Percentiles rank a stretch among this genome's conserved stretches.
Evolutionary conservation across 169 alveolate genomes (phyloP).

Genomic region (Pseudocohnilembus persalinus): DNA sequence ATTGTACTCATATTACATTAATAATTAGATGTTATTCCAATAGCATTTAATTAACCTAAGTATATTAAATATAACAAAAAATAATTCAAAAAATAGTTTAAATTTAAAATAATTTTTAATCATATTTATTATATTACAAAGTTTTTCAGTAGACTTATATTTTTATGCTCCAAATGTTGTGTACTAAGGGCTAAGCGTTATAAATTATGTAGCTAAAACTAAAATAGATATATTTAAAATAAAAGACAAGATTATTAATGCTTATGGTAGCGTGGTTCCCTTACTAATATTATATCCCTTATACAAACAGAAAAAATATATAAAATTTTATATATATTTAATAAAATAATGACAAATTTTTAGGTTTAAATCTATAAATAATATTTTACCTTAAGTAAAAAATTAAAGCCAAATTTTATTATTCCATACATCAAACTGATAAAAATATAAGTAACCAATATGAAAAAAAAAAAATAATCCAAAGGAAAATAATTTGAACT

Average conservation of each 20-base stretch:
- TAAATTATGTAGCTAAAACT: constrained; percentile 34
- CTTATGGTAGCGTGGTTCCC: constrained; percentile 33
- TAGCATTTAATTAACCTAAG: constrained; percentile 25
- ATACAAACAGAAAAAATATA: neutral
- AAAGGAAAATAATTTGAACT: constrained; percentile 36
- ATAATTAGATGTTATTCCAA: constrained; percentile 19
- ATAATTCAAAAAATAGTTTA: neutral
- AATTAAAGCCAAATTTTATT: constrained; percentile 34
- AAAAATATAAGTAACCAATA: constrained; percentile 33
- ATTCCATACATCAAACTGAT: constrained; percentile 40
- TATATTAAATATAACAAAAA: neutral
- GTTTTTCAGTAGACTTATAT: neutral
- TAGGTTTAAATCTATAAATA: no score
- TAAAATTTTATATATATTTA: no score
- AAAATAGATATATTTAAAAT: constrained; percentile 30
- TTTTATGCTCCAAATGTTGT: constrained; percentile 47
- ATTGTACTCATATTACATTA: constrained; percentile 37
- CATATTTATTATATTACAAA: constrained; percentile 3
- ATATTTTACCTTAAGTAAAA: neutral
- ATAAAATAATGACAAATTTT: no score
- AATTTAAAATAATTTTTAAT: no score
- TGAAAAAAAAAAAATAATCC: constrained; percentile 41
- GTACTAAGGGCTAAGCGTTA: constrained; percentile 43
- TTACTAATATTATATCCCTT: constrained; percentile 40
- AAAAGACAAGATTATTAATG: constrained; percentile 39